Percentiles rank a stretch among this genome's conserved stretches.
Evolutionary conservation across 345 rosid species (phyloP).

Genomic region (Populus tremula): DNA sequence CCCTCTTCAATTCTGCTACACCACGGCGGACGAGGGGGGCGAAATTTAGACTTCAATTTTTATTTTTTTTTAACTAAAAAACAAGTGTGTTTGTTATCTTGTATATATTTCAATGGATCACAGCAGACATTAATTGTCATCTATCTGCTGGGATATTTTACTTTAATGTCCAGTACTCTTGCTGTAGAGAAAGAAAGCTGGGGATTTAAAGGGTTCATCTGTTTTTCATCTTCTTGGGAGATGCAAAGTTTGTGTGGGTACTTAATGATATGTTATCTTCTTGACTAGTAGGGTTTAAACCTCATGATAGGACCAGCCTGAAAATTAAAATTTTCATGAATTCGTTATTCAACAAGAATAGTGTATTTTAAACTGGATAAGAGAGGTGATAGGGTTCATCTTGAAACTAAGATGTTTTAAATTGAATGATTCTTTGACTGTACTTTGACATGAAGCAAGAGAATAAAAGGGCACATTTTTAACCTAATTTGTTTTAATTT

Average conservation of each 20-base stretch:
- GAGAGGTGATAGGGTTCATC: too few species aligned
- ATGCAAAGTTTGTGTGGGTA: neutral
- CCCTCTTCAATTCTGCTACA: slow-evolving; percentile 23
- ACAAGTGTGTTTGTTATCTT: neutral
- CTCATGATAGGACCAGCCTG: too few species aligned
- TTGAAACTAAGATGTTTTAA: too few species aligned
- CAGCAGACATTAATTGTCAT: neutral
- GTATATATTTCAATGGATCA: neutral
- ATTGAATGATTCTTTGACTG: too few species aligned
- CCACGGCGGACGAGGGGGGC: slow-evolving; percentile 48
- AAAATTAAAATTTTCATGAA: too few species aligned
- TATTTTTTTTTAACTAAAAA: neutral
- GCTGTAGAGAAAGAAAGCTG: neutral
- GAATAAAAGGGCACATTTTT: too few species aligned
- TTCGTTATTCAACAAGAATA: too few species aligned
- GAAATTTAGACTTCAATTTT: slow-evolving; percentile 2
- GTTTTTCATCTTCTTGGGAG: neutral
- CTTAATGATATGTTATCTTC: too few species aligned
- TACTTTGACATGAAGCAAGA: too few species aligned
- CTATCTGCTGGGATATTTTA: neutral
- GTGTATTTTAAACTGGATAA: too few species aligned
- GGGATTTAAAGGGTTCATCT: neutral
- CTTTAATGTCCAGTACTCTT: neutral
- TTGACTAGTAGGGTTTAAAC: too few species aligned
- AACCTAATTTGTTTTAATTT: too few species aligned